Percentiles rank a stretch among this genome's conserved stretches.
Conservation (phyloP, 805 yeast species). For the Metschnikowia dekortorum region DNA sequence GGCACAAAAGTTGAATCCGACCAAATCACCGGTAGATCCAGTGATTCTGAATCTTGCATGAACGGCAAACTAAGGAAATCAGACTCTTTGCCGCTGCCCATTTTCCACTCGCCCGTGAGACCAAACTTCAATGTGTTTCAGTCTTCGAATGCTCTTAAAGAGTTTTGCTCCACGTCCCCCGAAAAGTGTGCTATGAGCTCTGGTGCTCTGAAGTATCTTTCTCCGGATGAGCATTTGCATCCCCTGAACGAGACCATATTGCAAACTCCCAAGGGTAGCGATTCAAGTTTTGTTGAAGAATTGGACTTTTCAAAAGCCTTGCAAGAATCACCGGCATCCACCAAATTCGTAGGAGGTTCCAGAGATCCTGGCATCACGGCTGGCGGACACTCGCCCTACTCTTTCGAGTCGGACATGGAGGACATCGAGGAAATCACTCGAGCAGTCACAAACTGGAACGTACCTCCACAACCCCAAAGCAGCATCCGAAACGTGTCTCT, state of each 20-base stretch:
- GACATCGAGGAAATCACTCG: conserved; percentile 12
- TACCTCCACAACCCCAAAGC: background rate
- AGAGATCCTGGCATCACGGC: background rate
- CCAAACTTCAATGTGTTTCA: background rate
- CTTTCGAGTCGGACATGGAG: conserved; percentile 4
- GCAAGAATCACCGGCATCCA: conserved; percentile 1
- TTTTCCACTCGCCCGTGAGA: background rate
- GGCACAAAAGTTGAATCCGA: background rate
- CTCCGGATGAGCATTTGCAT: background rate
- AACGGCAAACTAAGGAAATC: background rate
- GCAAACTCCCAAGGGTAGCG: background rate
- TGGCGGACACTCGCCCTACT: background rate
- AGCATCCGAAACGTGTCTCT: conserved; percentile 21
- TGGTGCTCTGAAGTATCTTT: background rate
- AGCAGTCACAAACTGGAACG: conserved; percentile 4
- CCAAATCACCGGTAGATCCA: background rate
- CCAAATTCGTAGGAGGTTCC: background rate
- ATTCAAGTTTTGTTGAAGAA: too few relatives aligned
- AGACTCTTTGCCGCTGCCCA: background rate
- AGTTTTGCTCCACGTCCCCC: background rate
- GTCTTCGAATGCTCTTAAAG: background rate
- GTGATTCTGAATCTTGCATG: background rate
- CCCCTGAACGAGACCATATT: background rate
- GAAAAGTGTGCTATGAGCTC: background rate
- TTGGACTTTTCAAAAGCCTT: background rate